Evolutionary conservation across 176 grass and related monocot species (phyloP), one percentile per base, ranked within the genome.

Genomic region (Carex pumila): DNA sequence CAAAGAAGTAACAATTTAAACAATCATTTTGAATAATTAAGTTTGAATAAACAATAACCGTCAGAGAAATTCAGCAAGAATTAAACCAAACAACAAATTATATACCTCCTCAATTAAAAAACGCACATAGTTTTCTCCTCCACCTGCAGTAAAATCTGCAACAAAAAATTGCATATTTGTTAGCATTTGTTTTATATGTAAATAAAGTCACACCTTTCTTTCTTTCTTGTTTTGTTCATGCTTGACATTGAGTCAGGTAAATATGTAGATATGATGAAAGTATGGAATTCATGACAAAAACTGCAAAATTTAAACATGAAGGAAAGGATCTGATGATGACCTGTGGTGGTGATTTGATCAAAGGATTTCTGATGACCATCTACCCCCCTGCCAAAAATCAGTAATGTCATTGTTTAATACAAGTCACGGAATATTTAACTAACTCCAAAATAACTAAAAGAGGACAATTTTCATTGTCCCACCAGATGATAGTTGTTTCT

Each of bases 321-420:
- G 41, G 49, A 71, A 71, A 22, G 12, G 36, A 87, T 76, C 50
- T 13, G 25, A 77, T 77, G 21, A 50, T 77, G 22, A 98, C 93
- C 91, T 89, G 76, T 19, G 70, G 89, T 86, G 59, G 93, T 99
- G 78, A 99, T 94, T 80, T 99, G 82, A 49, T 99, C 96, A 81
- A 22, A 88, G 50, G 86, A 76, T 74, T 81, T 89, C 58, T 59
- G 89, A 74, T 95, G 88, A 67, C 71, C 88, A 85, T 97, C 90
- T 6, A 83, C 88, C 3, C 85, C 90, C 54, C 94, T 94, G 85
- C 82, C 61, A 85, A 18, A 69, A 86, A 84, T 30, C 21, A 15
- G 34, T 32, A 77, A 55, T 55, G 34, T 0, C 73, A 77, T 77
- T 54, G 29, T 56, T 71, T 17, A 73, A 32, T 6, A 56, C 1